Evolutionary conservation across 306 rosid genomes (phyloP).

Genomic region (Lathyrus sativus): DNA sequence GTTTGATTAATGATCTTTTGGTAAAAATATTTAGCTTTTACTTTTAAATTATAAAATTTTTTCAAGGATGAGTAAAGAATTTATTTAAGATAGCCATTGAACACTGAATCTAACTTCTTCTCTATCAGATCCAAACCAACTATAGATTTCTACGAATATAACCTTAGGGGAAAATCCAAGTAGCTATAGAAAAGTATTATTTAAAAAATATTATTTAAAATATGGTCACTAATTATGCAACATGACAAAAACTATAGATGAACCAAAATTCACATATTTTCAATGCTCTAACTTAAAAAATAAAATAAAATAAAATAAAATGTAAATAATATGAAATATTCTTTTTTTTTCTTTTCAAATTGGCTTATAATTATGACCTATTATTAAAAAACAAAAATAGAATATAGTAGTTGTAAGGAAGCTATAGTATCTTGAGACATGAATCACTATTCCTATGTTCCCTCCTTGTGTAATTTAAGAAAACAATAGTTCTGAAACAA

Average conservation of each 20-base stretch:
- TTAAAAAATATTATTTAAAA: too few species aligned
- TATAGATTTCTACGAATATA: not conserved
- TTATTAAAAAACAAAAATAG: not conserved
- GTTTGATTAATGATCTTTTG: too few species aligned
- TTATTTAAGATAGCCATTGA: not conserved
- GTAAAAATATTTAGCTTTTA: too few species aligned
- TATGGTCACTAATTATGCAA: not conserved
- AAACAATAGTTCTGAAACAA: slow-evolving; percentile 26
- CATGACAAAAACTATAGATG: not conserved
- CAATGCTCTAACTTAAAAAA: slow-evolving; percentile 22
- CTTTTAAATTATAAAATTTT: too few species aligned
- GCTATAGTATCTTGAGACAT: slow-evolving; percentile 18
- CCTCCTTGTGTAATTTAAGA: slow-evolving; percentile 43
- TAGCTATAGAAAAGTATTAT: not conserved
- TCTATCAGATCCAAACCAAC: not conserved
- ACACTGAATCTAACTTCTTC: not conserved
- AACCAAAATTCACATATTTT: slow-evolving; percentile 5
- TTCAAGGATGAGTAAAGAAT: too few species aligned
- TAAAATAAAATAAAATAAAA: slow-evolving; percentile 43
- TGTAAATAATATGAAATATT: not conserved
- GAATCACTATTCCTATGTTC: slow-evolving; percentile 33
- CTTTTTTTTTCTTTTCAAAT: too few species aligned
- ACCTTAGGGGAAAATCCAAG: not conserved
- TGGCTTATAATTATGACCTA: too few species aligned
- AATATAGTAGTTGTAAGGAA: slow-evolving; percentile 30